phyloP scores from a whole-genome alignment of 805 yeast species.

The Blastobotrys robertii region DNA sequence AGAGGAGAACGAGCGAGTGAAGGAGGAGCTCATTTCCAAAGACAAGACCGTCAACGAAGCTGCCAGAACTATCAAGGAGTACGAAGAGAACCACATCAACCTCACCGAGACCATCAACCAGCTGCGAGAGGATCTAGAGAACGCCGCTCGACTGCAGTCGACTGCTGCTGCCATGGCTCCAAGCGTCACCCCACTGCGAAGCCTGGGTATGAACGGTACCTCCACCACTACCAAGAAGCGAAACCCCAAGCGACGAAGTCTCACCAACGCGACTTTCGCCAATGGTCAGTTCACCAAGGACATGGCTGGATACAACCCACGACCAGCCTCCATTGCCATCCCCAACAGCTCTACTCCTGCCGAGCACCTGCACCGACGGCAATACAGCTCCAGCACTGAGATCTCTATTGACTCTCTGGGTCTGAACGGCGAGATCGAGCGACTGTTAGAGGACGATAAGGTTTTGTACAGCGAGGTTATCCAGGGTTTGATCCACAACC shows the following conservation, averaged over 20 bases:
- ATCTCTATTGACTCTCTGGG: constrained; percentile 33
- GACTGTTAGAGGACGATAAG: constrained; percentile 25
- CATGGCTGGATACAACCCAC: constrained; percentile 20
- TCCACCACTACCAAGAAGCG: constrained; percentile 24
- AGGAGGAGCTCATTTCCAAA: constrained; percentile 20
- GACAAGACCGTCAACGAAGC: constrained; percentile 18
- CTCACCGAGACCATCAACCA: constrained; percentile 18
- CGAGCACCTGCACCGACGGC: constrained; percentile 31
- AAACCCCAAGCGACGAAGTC: constrained; percentile 20
- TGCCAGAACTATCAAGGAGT: constrained; percentile 21
- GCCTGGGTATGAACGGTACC: constrained; percentile 15
- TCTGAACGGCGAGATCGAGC: constrained; percentile 26
- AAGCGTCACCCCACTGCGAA: constrained; percentile 20
- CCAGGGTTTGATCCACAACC: constrained; percentile 73
- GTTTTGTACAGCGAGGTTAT: constrained; percentile 70
- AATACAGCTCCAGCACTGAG: constrained; percentile 41
- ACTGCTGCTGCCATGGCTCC: constrained; percentile 28
- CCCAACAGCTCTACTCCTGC: constrained; percentile 11
- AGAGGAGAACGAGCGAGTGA: constrained; percentile 19
- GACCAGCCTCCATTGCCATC: constrained; percentile 22
- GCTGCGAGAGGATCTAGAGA: constrained; percentile 43
- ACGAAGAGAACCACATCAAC: constrained; percentile 13
- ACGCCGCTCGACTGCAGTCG: constrained; percentile 23
- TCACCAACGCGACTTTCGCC: constrained; percentile 16
- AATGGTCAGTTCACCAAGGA: constrained; percentile 12